Conservation (phyloP, 352 stramenopile species). For the Pythium folliculosum region DNA sequence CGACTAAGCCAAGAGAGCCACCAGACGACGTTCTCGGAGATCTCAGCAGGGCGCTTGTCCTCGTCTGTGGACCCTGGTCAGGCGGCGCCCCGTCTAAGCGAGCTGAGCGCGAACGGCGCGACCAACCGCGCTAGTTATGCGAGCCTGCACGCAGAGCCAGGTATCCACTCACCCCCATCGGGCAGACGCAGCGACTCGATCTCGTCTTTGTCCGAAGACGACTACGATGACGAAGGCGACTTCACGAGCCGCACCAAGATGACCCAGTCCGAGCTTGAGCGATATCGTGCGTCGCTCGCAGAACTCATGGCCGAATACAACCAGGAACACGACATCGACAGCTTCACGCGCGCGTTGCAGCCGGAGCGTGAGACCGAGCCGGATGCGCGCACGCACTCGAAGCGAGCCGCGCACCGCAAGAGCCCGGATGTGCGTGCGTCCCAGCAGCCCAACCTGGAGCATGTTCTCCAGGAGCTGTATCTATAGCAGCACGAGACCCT, state of each 20-base stretch:
- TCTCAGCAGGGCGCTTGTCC: slow-evolving; percentile 17
- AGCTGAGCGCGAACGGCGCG: background rate
- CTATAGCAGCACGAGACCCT: slow-evolving; percentile 14
- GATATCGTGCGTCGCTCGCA: slow-evolving; percentile 51
- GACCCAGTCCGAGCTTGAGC: slow-evolving; percentile 37
- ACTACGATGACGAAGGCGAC: slow-evolving; percentile 17
- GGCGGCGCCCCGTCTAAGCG: slow-evolving; percentile 3
- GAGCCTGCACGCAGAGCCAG: slow-evolving; percentile 19
- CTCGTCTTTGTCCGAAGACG: slow-evolving; percentile 32
- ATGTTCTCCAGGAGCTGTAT: slow-evolving; percentile 32
- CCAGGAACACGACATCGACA: slow-evolving; percentile 13
- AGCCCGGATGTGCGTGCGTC: background rate
- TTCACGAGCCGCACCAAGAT: slow-evolving; percentile 31
- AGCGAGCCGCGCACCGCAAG: background rate
- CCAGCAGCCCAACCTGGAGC: slow-evolving; percentile 10
- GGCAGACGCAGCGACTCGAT: slow-evolving; percentile 10
- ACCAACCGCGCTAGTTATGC: slow-evolving; percentile 15
- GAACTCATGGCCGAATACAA: slow-evolving; percentile 70
- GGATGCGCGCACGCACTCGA: background rate
- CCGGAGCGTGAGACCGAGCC: slow-evolving; percentile 25
- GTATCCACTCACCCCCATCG: slow-evolving; percentile 17
- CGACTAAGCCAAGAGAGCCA: slow-evolving; percentile 33
- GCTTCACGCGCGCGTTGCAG: slow-evolving; percentile 6
- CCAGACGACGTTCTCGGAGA: slow-evolving; percentile 22
- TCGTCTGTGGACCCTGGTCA: background rate